Conservation (phyloP, 352 stramenopile species). For the Phytopythium ostracodes region DNA sequence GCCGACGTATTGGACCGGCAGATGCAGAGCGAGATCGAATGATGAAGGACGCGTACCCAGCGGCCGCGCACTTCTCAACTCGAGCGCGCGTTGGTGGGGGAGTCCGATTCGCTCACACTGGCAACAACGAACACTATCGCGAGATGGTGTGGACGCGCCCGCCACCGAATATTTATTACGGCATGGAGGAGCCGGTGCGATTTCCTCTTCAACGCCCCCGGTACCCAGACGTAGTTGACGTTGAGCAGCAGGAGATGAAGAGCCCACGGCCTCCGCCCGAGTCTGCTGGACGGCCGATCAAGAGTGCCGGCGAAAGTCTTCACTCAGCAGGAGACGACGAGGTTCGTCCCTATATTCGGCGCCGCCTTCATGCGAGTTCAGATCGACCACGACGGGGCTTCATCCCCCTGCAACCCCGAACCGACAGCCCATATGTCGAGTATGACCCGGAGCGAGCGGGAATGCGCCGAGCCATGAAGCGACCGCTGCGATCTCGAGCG, state of each 20-base stretch:
- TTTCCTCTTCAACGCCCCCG: slow-evolving; percentile 10
- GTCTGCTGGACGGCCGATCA: not conserved
- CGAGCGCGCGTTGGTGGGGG: not conserved
- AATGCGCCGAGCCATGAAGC: not conserved
- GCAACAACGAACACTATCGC: not conserved
- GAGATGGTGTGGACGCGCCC: slow-evolving; percentile 1
- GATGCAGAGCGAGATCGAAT: not conserved
- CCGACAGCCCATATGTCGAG: not conserved
- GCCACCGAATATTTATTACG: slow-evolving; percentile 8
- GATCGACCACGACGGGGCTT: not conserved
- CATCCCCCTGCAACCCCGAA: not conserved
- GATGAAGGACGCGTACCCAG: not conserved
- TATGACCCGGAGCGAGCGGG: not conserved
- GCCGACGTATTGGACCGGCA: not conserved
- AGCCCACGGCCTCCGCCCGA: not conserved
- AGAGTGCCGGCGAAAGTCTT: not conserved
- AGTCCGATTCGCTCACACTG: not conserved
- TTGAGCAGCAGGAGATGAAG: slow-evolving; percentile 25
- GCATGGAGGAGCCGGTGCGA: not conserved
- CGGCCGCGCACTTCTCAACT: not conserved
- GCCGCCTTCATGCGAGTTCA: not conserved
- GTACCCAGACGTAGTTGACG: slow-evolving; percentile 14
- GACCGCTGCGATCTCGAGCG: not conserved
- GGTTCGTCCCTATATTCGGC: not conserved
- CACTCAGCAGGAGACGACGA: not conserved